phyloP scores from a whole-genome alignment of 306 rosid genomes.

The Herpetospermum pedunculosum region DNA sequence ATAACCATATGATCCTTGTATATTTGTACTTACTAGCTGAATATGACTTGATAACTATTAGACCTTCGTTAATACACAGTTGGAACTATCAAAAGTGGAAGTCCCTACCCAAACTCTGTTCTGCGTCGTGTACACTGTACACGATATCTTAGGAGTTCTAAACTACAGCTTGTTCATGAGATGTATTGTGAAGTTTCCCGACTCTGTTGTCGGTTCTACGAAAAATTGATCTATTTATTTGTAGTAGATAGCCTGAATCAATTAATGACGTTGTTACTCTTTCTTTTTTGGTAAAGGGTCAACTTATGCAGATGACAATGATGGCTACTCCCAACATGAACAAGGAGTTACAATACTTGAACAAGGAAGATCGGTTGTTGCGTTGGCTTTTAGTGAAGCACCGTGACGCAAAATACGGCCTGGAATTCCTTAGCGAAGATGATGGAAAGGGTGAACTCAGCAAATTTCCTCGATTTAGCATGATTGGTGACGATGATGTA shows the following conservation, averaged over 20 bases:
- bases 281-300: constrained; percentile 42
- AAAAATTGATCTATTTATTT: not conserved
- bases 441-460: constrained; percentile 22
- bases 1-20: not conserved
- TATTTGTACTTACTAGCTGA: not conserved
- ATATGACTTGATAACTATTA: not conserved
- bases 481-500: constrained; percentile 14
- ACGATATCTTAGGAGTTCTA: not conserved
- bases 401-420: constrained; percentile 31
- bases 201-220: not conserved
- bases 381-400: constrained; percentile 86
- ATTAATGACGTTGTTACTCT: not conserved
- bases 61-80: not conserved
- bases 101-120: not conserved
- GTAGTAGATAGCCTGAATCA: not conserved
- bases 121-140: not conserved
- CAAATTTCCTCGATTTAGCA: constrained; percentile 5
- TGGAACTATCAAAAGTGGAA: not conserved
- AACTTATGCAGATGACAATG: constrained; percentile 85
- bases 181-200: not conserved
- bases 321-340: constrained; percentile 86
- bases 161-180: not conserved
- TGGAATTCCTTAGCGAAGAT: constrained; percentile 33
- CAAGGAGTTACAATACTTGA: constrained; percentile 86
- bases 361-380: constrained; percentile 76